Evolutionary conservation across 2,329 filamentous ascomycete species (phyloP), one percentile per base, ranked within the genome.

Genomic region (Neonectria coccinea): DNA sequence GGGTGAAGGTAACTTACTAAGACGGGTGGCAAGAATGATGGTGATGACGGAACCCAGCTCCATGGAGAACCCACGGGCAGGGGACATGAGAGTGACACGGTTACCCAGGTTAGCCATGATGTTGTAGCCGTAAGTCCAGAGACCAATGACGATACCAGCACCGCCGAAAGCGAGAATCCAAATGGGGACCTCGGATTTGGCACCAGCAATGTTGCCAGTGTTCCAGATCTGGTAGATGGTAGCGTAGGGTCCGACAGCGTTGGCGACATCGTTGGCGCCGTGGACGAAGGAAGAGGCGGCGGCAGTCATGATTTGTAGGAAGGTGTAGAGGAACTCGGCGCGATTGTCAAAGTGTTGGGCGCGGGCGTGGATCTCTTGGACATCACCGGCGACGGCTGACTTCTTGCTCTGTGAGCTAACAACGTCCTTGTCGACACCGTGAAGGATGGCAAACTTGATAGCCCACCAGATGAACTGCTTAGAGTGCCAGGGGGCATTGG

Each of bases 181-280:
- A 41, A 85, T 67, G 2, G 88, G 88, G 0, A 89, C 87, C 1
- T 81, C 74, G 0, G 84, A 76, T 73, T 84, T 81, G 59, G 74
- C 79, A 1, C 73, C 72, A 1, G 79, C 75, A 1, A 88, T 74
- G 0, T 71, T 73, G 2, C 84, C 86, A 0, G 80, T 82, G 33
- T 79, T 71, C 86, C 87, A 91, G 66, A 89, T 85, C 65, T 86
- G 79, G 78, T 83, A 91, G 71, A 91, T 87, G 56, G 87, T 85
- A 2, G 89, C 86, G 73, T 86, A 89, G 1, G 88, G 89, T 0
- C 88, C 88, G 59, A 89, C 84, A 29, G 88, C 87, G 73, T 85
- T 91, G 70, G 86, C 81, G 20, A 91, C 86, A 65, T 91, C 89
- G 75, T 91, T 91, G 69, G 88, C 87, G 25, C 89, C 89, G 78